Evolutionary conservation across 345 rosid genomes (phyloP).

Genomic region (Durio zibethinus): DNA sequence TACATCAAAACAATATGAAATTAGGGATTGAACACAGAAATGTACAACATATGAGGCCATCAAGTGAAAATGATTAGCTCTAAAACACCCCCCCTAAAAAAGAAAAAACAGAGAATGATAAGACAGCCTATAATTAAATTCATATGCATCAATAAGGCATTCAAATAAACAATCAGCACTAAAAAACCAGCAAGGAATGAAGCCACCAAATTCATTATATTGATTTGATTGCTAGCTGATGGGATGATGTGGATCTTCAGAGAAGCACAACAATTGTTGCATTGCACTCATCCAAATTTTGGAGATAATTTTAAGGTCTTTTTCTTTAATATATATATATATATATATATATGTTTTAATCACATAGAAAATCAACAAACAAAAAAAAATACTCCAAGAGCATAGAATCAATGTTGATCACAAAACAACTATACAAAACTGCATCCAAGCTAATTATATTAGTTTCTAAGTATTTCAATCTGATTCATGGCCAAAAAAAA

Average conservation of each 20-base stretch:
- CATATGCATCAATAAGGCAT: neutral
- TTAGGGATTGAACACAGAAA: neutral
- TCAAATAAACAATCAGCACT: neutral
- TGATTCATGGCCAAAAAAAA: no score
- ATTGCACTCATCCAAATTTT: neutral
- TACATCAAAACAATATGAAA: neutral
- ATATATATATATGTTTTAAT: neutral
- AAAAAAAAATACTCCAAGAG: neutral
- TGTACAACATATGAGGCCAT: neutral
- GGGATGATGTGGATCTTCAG: neutral
- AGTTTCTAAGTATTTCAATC: neutral
- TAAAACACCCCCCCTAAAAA: neutral
- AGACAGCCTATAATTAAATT: neutral
- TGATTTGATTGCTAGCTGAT: neutral
- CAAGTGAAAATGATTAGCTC: neutral
- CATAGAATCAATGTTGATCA: neutral
- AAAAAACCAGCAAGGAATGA: neutral
- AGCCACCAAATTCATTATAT: neutral
- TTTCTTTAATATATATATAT: neutral
- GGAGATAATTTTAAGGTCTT: neutral
- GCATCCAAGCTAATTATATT: neutral
- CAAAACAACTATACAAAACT: neutral
- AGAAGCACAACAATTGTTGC: no score
- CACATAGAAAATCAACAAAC: no score
- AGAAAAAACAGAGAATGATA: neutral